phyloP scores from a whole-genome alignment of 495 filamentous ascomycete species.

The Penicillium pulvis region DNA sequence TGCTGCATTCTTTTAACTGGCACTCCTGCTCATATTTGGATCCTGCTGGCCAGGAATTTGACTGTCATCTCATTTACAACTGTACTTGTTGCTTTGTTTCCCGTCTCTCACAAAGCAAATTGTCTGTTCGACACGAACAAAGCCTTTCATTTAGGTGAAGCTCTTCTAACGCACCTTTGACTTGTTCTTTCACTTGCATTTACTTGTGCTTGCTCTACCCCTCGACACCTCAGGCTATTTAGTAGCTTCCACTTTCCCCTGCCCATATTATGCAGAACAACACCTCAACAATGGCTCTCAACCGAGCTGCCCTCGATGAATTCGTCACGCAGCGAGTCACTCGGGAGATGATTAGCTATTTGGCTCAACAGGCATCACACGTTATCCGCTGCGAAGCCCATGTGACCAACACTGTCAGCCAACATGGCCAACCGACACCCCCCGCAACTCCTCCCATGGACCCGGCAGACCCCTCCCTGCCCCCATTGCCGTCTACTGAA shows the following conservation, averaged over 20 bases:
- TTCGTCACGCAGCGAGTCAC: constrained; percentile 85
- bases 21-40: constrained; percentile 23
- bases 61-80: not conserved
- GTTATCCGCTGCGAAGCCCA: constrained; percentile 88
- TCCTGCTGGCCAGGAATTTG: constrained; percentile 31
- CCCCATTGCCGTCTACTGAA: constrained; percentile 75
- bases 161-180: not conserved
- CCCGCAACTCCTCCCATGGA: constrained; percentile 66
- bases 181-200: not conserved
- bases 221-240: not conserved
- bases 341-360: constrained; percentile 79
- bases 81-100: not conserved
- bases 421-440: constrained; percentile 66
- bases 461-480: constrained; percentile 35
- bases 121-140: not conserved
- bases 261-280: constrained; percentile 16
- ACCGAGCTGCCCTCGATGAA: constrained; percentile 82
- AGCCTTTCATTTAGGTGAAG: not conserved
- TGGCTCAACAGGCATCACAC: constrained; percentile 76
- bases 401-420: constrained; percentile 48
- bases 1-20: constrained; percentile 34
- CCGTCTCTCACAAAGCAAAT: not conserved
- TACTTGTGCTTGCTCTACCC: not conserved
- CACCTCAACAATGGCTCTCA: constrained; percentile 58
- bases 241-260: not conserved